A percentile compares a stretch with the other conserved stretches of the same genome.
These are phyloP conservation scores for Ustilago loliicola DNA, from an alignment of 1,284 basidiomycete genomes.

Conservation along the genomic window DNA sequence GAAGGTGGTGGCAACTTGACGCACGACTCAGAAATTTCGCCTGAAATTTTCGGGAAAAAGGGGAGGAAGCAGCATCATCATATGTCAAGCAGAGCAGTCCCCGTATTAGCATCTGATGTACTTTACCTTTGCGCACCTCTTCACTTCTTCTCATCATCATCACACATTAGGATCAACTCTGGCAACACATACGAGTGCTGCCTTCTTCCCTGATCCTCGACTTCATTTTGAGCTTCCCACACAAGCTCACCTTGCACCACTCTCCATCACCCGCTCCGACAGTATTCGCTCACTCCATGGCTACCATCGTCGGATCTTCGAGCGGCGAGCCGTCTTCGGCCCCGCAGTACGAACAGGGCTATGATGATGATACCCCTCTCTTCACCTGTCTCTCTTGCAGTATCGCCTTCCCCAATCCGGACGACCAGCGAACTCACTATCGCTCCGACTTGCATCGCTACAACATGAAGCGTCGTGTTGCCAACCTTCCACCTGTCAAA, in stretches of 20 bases:
- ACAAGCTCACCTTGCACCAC: background rate
- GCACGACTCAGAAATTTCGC: slow-evolving; percentile 9
- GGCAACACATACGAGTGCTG: slow-evolving; percentile 1
- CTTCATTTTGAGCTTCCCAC: background rate
- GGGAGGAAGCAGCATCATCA: background rate
- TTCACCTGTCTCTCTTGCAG: slow-evolving; percentile 90
- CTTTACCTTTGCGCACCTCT: background rate
- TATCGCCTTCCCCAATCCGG: slow-evolving; percentile 86
- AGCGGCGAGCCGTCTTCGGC: slow-evolving; percentile 36
- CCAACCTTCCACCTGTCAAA: slow-evolving; percentile 87
- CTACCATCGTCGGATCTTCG: slow-evolving; percentile 38
- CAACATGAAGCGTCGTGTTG: slow-evolving; percentile 97
- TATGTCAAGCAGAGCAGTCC: slow-evolving; percentile 31
- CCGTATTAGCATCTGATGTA: slow-evolving; percentile 7
- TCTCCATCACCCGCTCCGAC: background rate
- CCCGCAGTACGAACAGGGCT: slow-evolving; percentile 35
- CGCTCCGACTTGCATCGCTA: slow-evolving; percentile 95
- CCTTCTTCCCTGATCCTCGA: background rate
- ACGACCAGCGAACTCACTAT: slow-evolving; percentile 91
- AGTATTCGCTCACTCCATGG: slow-evolving; percentile 24
- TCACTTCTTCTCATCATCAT: background rate
- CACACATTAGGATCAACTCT: background rate
- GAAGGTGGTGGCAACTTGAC: slow-evolving; percentile 17
- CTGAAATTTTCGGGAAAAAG: slow-evolving; percentile 32
- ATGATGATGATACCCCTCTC: slow-evolving; percentile 56